Conservation (phyloP, 208 protist genomes). For the Jaenimonas drosophilae region DNA sequence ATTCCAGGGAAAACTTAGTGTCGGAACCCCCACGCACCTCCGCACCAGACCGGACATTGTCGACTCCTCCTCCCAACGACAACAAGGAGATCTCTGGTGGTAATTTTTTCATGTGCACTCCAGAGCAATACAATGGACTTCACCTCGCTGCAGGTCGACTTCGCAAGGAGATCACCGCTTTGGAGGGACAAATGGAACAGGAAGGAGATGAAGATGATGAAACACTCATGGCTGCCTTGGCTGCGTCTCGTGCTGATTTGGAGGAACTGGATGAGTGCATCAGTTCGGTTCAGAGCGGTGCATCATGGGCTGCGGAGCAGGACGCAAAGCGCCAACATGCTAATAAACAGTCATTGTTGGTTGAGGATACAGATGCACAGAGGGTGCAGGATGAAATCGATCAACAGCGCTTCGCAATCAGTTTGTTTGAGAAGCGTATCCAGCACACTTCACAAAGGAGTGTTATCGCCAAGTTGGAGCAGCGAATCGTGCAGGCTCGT, state of each 20-base stretch:
- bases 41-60: neutral
- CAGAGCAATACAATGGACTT: constrained; percentile 86
- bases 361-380: constrained; percentile 12
- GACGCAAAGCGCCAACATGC: constrained; percentile 36
- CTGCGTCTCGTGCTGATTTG: constrained; percentile 69
- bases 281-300: constrained; percentile 49
- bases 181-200: constrained; percentile 82
- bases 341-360: constrained; percentile 1
- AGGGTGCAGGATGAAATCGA: constrained; percentile 54
- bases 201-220: constrained; percentile 82
- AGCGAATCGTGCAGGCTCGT: constrained; percentile 56
- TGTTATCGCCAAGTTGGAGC: constrained; percentile 68
- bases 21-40: neutral
- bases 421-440: constrained; percentile 76
- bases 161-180: constrained; percentile 60
- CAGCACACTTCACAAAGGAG: constrained; percentile 52
- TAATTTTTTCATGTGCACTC: constrained; percentile 58
- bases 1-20: neutral
- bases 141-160: constrained; percentile 71
- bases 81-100: neutral
- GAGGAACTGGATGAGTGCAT: constrained; percentile 87
- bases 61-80: neutral
- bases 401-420: constrained; percentile 64
- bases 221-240: constrained; percentile 91
- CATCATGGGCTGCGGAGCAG: constrained; percentile 49